A percentile compares a stretch with the other conserved stretches of the same genome.
Evolutionary conservation across 2,329 filamentous ascomycete species (phyloP).

Genomic region (Pseudogymnoascus sp.): DNA sequence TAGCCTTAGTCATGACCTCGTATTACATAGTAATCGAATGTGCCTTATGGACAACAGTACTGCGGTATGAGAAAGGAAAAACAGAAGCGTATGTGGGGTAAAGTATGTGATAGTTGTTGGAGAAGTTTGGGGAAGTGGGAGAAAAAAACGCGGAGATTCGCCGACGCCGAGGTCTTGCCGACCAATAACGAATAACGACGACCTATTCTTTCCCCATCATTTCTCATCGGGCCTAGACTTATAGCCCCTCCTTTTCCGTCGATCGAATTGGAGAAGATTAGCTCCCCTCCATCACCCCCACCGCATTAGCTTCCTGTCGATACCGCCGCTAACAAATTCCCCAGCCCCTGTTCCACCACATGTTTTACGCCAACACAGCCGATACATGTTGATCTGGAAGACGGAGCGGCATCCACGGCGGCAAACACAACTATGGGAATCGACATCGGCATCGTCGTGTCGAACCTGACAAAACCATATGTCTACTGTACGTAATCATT

Average conservation of each 20-base stretch:
- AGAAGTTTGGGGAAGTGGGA: background rate
- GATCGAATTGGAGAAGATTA: background rate
- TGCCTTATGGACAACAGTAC: background rate
- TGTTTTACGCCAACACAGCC: background rate
- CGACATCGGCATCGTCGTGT: background rate
- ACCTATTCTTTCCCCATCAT: background rate
- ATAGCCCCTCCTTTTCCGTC: background rate
- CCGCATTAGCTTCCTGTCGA: background rate
- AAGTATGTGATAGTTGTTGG: background rate
- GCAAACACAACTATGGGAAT: background rate
- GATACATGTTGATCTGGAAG: background rate
- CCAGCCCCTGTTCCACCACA: background rate
- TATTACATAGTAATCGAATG: background rate
- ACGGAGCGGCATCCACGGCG: background rate
- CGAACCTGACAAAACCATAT: background rate
- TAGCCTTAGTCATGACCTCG: background rate
- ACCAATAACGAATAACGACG: background rate
- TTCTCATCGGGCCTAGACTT: background rate
- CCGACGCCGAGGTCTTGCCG: background rate
- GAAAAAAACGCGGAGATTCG: background rate
- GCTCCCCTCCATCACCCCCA: background rate
- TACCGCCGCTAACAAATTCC: background rate
- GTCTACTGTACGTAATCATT: background rate
- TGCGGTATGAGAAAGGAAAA: background rate
- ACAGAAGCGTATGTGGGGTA: background rate